A percentile compares a stretch with the other conserved stretches of the same genome.
Conservation (phyloP, 2,329 filamentous ascomycete genomes). For the Lachnellula cervina region DNA sequence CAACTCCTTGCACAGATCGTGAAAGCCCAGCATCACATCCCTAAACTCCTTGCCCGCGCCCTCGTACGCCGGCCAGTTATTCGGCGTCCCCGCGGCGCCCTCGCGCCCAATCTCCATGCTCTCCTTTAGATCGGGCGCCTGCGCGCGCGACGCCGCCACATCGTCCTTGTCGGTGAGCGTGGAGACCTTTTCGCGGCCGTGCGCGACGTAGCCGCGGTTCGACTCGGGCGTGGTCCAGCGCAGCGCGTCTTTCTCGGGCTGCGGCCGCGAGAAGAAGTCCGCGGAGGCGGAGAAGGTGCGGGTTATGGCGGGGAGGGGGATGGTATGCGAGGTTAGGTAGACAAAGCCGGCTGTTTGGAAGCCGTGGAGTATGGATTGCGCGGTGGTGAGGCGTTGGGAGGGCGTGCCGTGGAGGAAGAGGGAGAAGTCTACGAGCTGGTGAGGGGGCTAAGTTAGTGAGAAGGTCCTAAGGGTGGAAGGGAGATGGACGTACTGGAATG, state of each 20-base stretch:
- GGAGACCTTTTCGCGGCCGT: slow-evolving; percentile 27
- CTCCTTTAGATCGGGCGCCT: slow-evolving; percentile 61
- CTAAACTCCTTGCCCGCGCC: slow-evolving; percentile 59
- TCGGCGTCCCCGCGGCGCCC: slow-evolving; percentile 56
- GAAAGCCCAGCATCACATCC: slow-evolving; percentile 69
- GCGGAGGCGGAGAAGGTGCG: slow-evolving; percentile 64
- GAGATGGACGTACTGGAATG: slow-evolving; percentile 46
- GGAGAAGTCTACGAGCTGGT: slow-evolving; percentile 72
- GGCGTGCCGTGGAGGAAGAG: slow-evolving; percentile 62
- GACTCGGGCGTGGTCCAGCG: slow-evolving; percentile 68
- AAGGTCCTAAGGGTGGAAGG: not conserved
- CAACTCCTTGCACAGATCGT: slow-evolving; percentile 65
- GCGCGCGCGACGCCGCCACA: slow-evolving; percentile 47
- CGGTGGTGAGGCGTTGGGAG: slow-evolving; percentile 57
- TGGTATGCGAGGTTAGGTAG: slow-evolving; percentile 77
- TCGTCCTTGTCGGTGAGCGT: slow-evolving; percentile 16
- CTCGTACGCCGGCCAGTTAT: slow-evolving; percentile 65
- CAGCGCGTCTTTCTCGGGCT: slow-evolving; percentile 57
- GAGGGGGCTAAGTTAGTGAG: slow-evolving; percentile 2
- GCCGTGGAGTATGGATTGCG: slow-evolving; percentile 67
- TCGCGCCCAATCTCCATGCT: slow-evolving; percentile 61
- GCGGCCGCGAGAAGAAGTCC: slow-evolving; percentile 60
- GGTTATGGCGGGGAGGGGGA: slow-evolving; percentile 54
- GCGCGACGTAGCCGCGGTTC: slow-evolving; percentile 67
- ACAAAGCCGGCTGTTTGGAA: slow-evolving; percentile 87